Percentiles rank a stretch among this genome's conserved stretches.
Conservation (phyloP, 106 monocot genomes). For the Alisma plantagoaquatica region DNA sequence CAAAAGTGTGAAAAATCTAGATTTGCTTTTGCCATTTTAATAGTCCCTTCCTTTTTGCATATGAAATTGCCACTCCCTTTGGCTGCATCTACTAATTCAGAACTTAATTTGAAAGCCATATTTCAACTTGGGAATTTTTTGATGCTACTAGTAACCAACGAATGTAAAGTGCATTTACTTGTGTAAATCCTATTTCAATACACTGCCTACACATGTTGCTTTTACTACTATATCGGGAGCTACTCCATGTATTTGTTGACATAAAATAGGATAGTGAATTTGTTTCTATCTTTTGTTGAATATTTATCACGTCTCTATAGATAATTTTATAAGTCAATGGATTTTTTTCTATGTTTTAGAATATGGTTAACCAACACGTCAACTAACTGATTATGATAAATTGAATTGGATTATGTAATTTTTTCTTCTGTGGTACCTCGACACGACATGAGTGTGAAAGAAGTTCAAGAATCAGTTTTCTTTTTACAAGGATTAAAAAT, state of each 20-base stretch:
- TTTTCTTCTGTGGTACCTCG: conserved; percentile 12
- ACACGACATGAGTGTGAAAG: conserved; percentile 14
- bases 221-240: background rate
- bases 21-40: background rate
- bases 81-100: conserved; percentile 3
- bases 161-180: conserved; percentile 3
- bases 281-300: conserved; percentile 5
- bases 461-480: conserved; percentile 11
- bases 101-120: conserved; percentile 12
- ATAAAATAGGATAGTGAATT: background rate
- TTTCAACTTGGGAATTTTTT: background rate
- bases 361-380: conserved; percentile 3
- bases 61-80: conserved; percentile 8
- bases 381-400: conserved; percentile 12
- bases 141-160: conserved; percentile 8
- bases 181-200: background rate
- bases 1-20: background rate
- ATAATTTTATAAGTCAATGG: conserved; percentile 2
- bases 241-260: background rate
- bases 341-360: conserved; percentile 5
- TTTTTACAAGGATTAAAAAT: conserved; percentile 13
- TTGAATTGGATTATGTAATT: conserved; percentile 10
- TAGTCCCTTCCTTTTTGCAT: conserved; percentile 12
- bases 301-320: background rate
- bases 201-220: background rate